Percentiles rank a stretch among this genome's conserved stretches.
phyloP scores from a whole-genome alignment of 352 stramenopile species.

The Peronospora tabacina region DNA sequence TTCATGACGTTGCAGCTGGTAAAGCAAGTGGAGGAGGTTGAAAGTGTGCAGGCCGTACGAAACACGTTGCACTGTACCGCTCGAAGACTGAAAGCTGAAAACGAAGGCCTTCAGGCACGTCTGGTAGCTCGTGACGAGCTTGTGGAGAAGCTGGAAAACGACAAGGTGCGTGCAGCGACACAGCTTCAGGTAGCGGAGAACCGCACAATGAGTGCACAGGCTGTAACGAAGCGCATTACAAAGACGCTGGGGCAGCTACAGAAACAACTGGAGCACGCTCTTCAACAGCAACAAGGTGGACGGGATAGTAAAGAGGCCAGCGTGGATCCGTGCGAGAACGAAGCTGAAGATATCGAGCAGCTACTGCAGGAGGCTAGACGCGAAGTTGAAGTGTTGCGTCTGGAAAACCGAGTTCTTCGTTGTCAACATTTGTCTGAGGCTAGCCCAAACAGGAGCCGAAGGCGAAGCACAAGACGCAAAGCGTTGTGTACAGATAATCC shows the following conservation, averaged over 20 bases:
- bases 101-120: constrained; percentile 17
- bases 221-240: constrained; percentile 20
- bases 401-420: constrained; percentile 33
- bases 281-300: constrained; percentile 9
- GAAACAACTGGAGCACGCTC: constrained; percentile 19
- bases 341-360: constrained; percentile 19
- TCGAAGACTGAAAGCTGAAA: constrained; percentile 17
- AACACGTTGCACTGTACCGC: constrained; percentile 22
- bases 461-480: constrained; percentile 15
- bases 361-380: constrained; percentile 36
- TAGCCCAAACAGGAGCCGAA: neutral
- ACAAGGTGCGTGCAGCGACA: constrained; percentile 21
- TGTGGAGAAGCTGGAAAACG: constrained; percentile 18
- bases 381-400: constrained; percentile 25
- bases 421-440: constrained; percentile 14
- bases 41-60: constrained; percentile 15
- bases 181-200: constrained; percentile 34
- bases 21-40: constrained; percentile 19
- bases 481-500: constrained; percentile 10
- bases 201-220: constrained; percentile 19
- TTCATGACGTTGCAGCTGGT: constrained; percentile 15
- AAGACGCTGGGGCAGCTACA: constrained; percentile 25
- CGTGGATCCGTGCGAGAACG: constrained; percentile 4
- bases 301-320: constrained; percentile 11
- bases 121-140: constrained; percentile 16